phyloP scores from a whole-genome alignment of 495 filamentous ascomycete species.

The Neurospora tetraspora region DNA sequence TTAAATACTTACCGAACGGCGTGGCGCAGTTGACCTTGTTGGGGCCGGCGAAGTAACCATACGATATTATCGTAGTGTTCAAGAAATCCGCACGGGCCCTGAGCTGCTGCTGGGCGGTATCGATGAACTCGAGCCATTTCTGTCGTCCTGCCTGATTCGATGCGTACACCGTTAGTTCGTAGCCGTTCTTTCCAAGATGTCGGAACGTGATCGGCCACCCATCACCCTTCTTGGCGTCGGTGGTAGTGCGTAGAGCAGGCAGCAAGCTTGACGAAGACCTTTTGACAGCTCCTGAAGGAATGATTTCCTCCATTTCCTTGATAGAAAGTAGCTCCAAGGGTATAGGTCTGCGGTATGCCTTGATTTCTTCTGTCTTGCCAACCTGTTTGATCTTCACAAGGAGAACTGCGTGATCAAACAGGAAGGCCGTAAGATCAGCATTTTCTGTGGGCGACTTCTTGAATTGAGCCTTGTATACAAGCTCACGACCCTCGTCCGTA shows the following conservation, averaged over 20 bases:
- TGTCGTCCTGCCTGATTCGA: conserved; percentile 66
- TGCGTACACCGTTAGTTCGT: conserved; percentile 86
- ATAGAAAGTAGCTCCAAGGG: conserved; percentile 90
- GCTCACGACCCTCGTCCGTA: conserved; percentile 83
- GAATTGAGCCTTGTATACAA: conserved; percentile 83
- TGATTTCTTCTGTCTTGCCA: conserved; percentile 88
- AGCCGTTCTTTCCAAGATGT: conserved; percentile 93
- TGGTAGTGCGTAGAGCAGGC: conserved; percentile 51
- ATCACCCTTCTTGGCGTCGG: conserved; percentile 50
- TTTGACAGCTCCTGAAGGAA: conserved; percentile 71
- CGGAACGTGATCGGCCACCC: conserved; percentile 95
- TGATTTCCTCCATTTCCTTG: conserved; percentile 90
- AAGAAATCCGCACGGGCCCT: conserved; percentile 86
- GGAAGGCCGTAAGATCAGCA: conserved; percentile 82
- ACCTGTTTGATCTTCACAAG: conserved; percentile 79
- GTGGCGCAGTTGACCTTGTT: conserved; percentile 90
- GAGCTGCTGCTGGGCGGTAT: conserved; percentile 76
- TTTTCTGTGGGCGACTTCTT: conserved; percentile 86
- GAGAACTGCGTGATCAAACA: conserved; percentile 93
- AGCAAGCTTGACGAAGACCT: conserved; percentile 82
- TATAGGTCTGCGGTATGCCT: conserved; percentile 90
- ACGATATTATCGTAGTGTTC: conserved; percentile 76
- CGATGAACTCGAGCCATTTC: conserved; percentile 96
- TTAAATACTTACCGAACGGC: conserved; percentile 59
- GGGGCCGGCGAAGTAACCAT: conserved; percentile 67